Conservation (phyloP, 2,329 filamentous ascomycete species). For the Epicoccum sorghinum region DNA sequence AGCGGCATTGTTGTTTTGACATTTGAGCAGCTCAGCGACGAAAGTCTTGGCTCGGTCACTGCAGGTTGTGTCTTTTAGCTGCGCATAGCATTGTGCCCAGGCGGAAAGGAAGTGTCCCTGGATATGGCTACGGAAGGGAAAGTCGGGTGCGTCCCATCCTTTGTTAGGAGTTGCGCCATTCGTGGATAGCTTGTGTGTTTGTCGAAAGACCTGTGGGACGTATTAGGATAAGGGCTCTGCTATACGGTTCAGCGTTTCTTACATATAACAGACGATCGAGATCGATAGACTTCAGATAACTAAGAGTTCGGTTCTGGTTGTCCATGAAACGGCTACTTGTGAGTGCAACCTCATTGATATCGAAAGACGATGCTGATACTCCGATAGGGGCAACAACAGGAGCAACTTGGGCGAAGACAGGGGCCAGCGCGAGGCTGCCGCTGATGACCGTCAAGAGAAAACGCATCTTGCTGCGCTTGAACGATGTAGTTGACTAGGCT, state of each 20-base stretch:
- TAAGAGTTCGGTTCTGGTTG: slow-evolving; percentile 2
- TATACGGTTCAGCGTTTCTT: background rate
- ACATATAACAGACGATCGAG: background rate
- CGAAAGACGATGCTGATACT: background rate
- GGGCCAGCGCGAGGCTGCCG: background rate
- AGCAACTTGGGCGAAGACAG: background rate
- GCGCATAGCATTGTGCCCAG: slow-evolving; percentile 3
- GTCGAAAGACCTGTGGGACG: background rate
- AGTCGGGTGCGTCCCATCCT: slow-evolving; percentile 1
- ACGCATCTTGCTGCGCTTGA: background rate
- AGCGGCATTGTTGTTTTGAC: slow-evolving; percentile 3
- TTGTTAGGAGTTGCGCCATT: background rate
- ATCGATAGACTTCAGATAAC: background rate
- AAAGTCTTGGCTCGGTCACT: background rate
- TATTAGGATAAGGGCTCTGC: background rate
- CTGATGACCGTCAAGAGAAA: background rate
- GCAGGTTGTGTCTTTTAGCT: background rate
- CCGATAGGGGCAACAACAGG: background rate
- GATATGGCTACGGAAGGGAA: background rate
- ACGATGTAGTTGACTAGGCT: background rate
- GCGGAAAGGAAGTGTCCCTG: background rate
- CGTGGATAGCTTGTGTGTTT: slow-evolving; percentile 1
- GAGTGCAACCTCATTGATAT: background rate
- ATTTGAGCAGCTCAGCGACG: background rate
- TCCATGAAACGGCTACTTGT: background rate